These are phyloP conservation scores for Debaryomyces castellii DNA, from an alignment of 805 yeast genomes.

Conservation along the genomic window DNA sequence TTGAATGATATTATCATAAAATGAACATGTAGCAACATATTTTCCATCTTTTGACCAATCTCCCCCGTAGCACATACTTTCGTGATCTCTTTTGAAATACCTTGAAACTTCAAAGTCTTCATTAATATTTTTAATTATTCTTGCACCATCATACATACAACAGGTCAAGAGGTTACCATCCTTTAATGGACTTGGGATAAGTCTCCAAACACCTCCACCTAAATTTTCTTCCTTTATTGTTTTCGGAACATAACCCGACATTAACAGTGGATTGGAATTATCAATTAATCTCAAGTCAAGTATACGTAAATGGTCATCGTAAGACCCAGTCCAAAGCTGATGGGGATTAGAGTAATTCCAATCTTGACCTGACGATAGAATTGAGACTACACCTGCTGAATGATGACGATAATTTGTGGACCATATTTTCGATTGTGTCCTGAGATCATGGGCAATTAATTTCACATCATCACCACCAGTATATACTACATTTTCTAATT, in stretches of 20 bases:
- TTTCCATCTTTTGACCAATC: constrained; percentile 65
- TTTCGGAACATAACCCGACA: constrained; percentile 53
- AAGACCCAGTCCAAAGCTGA: constrained; percentile 81
- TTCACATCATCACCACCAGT: constrained; percentile 91
- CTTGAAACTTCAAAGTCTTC: constrained; percentile 29
- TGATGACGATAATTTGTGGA: constrained; percentile 56
- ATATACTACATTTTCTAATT: constrained; percentile 57
- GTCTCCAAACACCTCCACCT: constrained; percentile 96
- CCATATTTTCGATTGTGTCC: constrained; percentile 41
- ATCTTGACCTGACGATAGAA: constrained; percentile 45
- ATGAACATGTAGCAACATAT: constrained; percentile 77
- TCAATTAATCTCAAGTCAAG: constrained; percentile 65
- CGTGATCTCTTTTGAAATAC: constrained; percentile 67
- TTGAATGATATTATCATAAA: constrained; percentile 83
- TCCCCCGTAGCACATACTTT: constrained; percentile 94
- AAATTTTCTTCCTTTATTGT: constrained; percentile 47
- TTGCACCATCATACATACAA: constrained; percentile 95
- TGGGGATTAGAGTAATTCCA: constrained; percentile 49
- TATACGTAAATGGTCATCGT: constrained; percentile 75
- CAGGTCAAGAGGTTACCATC: constrained; percentile 65
- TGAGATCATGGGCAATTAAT: constrained; percentile 70
- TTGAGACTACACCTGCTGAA: constrained; percentile 88
- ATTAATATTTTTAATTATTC: constrained; percentile 44
- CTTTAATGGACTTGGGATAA: constrained; percentile 57
- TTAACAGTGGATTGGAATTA: constrained; percentile 31